Conservation (phyloP, 805 yeast species). For the Maudiozyma serrabonitensis region DNA sequence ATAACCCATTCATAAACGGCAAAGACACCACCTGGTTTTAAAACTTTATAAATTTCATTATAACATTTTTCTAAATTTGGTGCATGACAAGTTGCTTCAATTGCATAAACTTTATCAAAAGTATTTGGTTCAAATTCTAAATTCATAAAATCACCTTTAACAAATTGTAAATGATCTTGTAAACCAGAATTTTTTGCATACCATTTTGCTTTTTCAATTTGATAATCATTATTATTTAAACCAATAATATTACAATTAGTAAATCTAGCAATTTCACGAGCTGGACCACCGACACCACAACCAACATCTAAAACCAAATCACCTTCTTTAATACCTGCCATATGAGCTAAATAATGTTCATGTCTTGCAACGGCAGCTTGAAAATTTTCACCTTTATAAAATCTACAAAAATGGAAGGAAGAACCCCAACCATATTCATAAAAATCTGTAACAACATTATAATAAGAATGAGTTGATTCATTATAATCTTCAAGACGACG, state of each 20-base stretch:
- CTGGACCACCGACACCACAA: conserved; percentile 99
- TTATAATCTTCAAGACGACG: conserved; percentile 77
- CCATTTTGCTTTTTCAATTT: conserved; percentile 80
- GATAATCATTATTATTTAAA: conserved; percentile 93
- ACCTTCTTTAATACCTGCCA: conserved; percentile 67
- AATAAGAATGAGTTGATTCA: conserved; percentile 86
- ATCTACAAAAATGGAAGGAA: conserved; percentile 93
- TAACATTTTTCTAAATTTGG: conserved; percentile 95
- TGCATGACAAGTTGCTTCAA: conserved; percentile 98
- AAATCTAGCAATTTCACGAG: conserved; percentile 88
- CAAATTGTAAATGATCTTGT: conserved; percentile 68
- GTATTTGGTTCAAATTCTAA: conserved; percentile 88
- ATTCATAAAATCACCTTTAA: conserved; percentile 98
- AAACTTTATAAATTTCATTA: conserved; percentile 84
- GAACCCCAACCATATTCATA: conserved; percentile 99
- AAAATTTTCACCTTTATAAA: conserved; percentile 88
- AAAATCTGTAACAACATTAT: conserved; percentile 93
- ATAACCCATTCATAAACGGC: conserved; percentile 99
- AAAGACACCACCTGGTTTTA: conserved; percentile 95
- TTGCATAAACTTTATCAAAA: conserved; percentile 95
- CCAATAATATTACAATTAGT: conserved; percentile 83
- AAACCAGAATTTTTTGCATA: conserved; percentile 61
- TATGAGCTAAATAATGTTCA: conserved; percentile 86
- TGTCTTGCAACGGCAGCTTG: conserved; percentile 93
- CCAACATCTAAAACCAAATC: conserved; percentile 95